A percentile compares a stretch with the other conserved stretches of the same genome.
phyloP scores from a whole-genome alignment of 768 basidiomycete species.

The Termitomyces sp. region DNA sequence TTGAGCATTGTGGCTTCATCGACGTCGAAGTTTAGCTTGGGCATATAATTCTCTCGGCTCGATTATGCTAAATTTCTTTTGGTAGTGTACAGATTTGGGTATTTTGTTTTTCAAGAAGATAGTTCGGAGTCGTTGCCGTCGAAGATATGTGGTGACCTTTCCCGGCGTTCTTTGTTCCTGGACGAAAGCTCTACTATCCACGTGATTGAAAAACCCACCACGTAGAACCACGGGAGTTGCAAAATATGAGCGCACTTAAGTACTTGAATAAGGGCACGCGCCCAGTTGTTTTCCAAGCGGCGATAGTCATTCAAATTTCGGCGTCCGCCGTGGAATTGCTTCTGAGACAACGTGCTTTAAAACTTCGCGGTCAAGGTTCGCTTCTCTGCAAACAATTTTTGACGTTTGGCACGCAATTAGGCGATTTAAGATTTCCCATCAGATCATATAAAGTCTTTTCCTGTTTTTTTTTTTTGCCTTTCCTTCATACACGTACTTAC shows the following conservation, averaged over 20 bases:
- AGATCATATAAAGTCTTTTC: background rate
- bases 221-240: too few species aligned
- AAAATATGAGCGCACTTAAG: too few species aligned
- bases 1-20: constrained; percentile 85
- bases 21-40: constrained; percentile 59
- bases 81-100: background rate
- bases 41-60: constrained; percentile 31
- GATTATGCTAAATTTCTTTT: background rate
- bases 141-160: background rate
- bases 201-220: too few species aligned
- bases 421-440: background rate
- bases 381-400: too few species aligned
- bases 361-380: too few species aligned
- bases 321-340: too few species aligned
- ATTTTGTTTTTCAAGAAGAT: background rate
- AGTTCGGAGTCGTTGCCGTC: background rate
- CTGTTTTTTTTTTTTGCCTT: background rate
- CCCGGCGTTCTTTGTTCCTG: background rate
- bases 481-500: background rate
- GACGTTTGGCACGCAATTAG: too few species aligned
- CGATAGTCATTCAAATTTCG: too few species aligned
- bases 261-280: too few species aligned
- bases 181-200: too few species aligned
- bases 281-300: too few species aligned
- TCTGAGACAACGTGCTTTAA: too few species aligned